phyloP scores from a whole-genome alignment of 192 early-diverging fungal species.

The Podila minutissima region DNA sequence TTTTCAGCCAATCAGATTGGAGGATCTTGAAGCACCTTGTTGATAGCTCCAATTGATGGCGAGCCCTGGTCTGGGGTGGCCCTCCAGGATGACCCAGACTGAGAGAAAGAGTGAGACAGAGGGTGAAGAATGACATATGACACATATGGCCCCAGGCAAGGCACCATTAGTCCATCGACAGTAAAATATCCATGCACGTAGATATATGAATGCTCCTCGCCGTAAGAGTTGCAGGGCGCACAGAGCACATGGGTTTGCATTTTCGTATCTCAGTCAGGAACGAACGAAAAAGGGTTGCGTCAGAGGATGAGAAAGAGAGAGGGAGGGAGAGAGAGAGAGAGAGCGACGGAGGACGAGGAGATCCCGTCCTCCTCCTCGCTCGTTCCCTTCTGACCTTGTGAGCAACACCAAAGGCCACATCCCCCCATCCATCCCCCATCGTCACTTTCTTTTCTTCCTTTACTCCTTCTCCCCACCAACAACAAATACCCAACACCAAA shows the following conservation, averaged over 20 bases:
- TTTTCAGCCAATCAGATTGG: background rate
- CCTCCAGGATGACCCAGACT: background rate
- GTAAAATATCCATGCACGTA: no score
- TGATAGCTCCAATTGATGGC: background rate
- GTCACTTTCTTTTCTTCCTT: background rate
- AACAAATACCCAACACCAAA: no score
- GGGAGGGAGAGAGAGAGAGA: background rate
- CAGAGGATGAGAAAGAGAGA: background rate
- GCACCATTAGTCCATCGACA: no score
- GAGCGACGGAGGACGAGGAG: background rate
- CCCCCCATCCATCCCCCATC: background rate
- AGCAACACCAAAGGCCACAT: no score
- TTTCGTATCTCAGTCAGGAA: background rate
- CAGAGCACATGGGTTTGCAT: background rate
- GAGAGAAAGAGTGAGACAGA: no score
- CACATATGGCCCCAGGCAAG: no score
- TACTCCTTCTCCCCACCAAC: background rate
- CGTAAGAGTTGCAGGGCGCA: no score
- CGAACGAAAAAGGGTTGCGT: conserved; percentile 1
- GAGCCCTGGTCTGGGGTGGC: background rate
- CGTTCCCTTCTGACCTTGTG: no score
- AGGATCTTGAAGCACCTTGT: background rate
- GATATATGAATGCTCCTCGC: no score
- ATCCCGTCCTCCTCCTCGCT: conserved; percentile 18
- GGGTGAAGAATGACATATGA: no score